Conservation (phyloP, 2,329 filamentous ascomycete genomes). For the Neonectria neomacrospora region DNA sequence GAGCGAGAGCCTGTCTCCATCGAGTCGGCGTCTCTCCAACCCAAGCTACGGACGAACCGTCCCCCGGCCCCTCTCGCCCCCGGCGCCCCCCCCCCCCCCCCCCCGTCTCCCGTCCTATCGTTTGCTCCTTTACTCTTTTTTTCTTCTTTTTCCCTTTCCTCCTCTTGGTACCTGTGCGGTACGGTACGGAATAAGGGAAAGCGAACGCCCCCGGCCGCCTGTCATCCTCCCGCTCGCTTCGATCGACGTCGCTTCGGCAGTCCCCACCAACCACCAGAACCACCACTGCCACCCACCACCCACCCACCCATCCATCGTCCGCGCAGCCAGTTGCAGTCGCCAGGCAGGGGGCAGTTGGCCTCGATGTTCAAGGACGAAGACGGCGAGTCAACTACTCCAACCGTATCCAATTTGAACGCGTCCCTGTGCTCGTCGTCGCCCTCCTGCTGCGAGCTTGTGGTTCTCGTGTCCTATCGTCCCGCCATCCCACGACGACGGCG, state of each 20-base stretch:
- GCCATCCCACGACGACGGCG: background rate
- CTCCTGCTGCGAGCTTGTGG: conserved; percentile 1
- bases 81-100: too few relatives aligned
- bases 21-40: background rate
- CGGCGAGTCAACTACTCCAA: conserved; percentile 29
- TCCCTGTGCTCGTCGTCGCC: conserved; percentile 6
- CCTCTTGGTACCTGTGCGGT: conserved; percentile 3
- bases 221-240: conserved; percentile 30
- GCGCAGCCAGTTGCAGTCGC: conserved; percentile 33
- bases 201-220: conserved; percentile 18
- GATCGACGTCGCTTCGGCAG: conserved; percentile 30
- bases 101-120: conserved; percentile 10
- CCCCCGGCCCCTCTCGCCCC: background rate
- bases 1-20: conserved; percentile 2
- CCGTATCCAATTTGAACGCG: conserved; percentile 31
- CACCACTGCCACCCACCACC: conserved; percentile 40
- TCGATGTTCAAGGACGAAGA: conserved; percentile 36
- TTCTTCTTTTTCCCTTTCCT: background rate
- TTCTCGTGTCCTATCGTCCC: background rate
- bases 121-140: background rate
- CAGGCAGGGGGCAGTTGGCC: conserved; percentile 37
- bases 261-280: conserved; percentile 34
- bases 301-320: conserved; percentile 26
- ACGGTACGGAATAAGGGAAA: conserved; percentile 14
- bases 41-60: background rate